Base-by-base conservation (phyloP, 805 yeast genomes). In the Cephaloascus albidus region DNA sequence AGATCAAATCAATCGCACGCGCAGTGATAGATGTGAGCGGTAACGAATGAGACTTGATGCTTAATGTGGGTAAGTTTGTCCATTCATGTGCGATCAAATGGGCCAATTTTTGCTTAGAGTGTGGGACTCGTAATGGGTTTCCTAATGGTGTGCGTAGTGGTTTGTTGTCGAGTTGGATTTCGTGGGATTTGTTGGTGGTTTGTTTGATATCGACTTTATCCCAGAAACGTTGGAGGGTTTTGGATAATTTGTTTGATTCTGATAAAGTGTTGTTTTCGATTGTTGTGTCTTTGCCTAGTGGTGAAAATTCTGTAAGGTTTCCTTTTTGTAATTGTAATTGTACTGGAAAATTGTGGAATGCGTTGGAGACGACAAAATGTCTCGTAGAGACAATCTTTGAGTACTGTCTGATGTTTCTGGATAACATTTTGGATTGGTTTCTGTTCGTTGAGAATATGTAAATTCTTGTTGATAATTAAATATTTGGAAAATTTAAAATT, bases 1-100 rank as follows among this genome's bases (percentile, higher is more conserved):
- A 50, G 19, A 67, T 58, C 48, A 93, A 63, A 57, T 93, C 99
- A 36, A 93, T 76, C 14, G 95, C 85, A 45, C 98, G 71, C 1
- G 97, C 79, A 3, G 84, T 80, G 39, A 93, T 61, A 0, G 96
- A 85, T 0, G 98, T 93, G 43, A 93, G 61, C 1, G 97, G 97
- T 34, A 93, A 69, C 31, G 84, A 65, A 53, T 83, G 85, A 15
- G 88, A 81, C 57, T 82, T 84, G 50, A 89, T 75, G 44, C 60
- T 61, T 44, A 81, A 68, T 41, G 71, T 70, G 3, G 90, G 74
- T 41, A 93, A 62, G 33, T 74, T 72, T 40, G 76, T 70, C 98
- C 98, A 93, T 61, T 93, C 99, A 52, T 86, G 86, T 32, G 78
- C 78, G 30, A 93, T 65, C 49, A 90, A 58, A 45, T 78, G 68